Conservation (phyloP, 1,284 basidiomycete genomes). For the Cutaneotrichosporon cavernicola region DNA sequence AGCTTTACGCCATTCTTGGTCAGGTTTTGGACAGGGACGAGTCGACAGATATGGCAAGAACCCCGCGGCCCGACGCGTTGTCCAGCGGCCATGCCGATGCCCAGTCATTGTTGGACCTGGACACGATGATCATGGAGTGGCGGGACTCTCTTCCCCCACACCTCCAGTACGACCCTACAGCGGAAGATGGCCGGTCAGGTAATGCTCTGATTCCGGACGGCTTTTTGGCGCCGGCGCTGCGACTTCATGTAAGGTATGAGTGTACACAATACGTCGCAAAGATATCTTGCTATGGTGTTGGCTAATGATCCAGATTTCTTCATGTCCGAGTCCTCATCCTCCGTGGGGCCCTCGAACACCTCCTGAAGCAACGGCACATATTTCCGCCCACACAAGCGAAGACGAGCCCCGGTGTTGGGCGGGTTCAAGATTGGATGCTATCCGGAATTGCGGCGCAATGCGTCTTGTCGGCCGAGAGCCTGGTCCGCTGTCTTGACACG, state of each 20-base stretch:
- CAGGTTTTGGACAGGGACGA: slow-evolving; percentile 1
- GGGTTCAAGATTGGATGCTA: background rate
- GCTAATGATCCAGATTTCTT: background rate
- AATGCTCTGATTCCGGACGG: background rate
- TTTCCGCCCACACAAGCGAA: background rate
- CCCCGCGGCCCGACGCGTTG: background rate
- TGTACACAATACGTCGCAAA: no score
- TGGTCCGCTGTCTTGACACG: slow-evolving; percentile 5
- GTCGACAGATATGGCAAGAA: background rate
- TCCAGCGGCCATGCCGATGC: background rate
- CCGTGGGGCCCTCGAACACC: background rate
- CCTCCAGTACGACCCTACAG: slow-evolving; percentile 2
- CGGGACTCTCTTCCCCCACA: slow-evolving; percentile 1
- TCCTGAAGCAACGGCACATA: background rate
- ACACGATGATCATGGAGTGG: slow-evolving; percentile 7
- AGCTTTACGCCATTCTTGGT: slow-evolving; percentile 6
- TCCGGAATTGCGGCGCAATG: background rate
- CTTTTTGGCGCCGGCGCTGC: background rate
- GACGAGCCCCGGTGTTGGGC: background rate
- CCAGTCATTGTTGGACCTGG: slow-evolving; percentile 5
- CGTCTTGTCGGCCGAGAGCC: slow-evolving; percentile 6
- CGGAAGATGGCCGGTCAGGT: background rate
- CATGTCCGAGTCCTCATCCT: slow-evolving; percentile 8
- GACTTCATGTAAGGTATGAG: background rate
- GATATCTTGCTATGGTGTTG: background rate